phyloP scores from a whole-genome alignment of 108 stramenopile species.

The Parmales sp. region DNA sequence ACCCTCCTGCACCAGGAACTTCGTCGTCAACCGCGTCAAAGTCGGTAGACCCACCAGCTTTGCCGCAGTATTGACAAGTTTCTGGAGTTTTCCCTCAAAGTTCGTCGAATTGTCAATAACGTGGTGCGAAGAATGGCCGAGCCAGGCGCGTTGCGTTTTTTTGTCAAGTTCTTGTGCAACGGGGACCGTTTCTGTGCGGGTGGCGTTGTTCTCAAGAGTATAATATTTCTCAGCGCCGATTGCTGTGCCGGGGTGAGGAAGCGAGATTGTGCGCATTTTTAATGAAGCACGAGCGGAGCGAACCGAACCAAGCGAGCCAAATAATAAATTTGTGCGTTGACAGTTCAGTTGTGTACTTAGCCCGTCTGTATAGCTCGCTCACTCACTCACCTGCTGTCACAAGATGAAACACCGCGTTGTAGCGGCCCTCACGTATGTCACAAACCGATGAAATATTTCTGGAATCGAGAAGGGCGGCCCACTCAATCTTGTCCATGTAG shows the following conservation, averaged over 20 bases:
- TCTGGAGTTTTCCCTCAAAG: slow-evolving; percentile 73
- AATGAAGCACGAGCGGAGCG: too few species aligned
- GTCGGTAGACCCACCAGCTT: background rate
- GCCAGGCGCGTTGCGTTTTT: slow-evolving; percentile 65
- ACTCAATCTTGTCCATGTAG: slow-evolving; percentile 61
- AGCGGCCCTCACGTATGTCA: slow-evolving; percentile 68
- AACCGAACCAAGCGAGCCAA: too few species aligned
- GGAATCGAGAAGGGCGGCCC: slow-evolving; percentile 42
- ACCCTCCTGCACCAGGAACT: background rate
- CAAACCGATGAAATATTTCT: slow-evolving; percentile 38
- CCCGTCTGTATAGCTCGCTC: background rate
- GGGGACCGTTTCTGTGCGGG: slow-evolving; percentile 68
- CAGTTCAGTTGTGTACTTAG: background rate
- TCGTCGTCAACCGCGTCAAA: background rate
- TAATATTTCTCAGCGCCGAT: slow-evolving; percentile 65
- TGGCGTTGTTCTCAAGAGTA: slow-evolving; percentile 80
- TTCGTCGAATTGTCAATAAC: slow-evolving; percentile 66
- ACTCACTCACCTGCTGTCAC: slow-evolving; percentile 73
- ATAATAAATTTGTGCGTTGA: too few species aligned
- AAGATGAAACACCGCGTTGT: slow-evolving; percentile 88
- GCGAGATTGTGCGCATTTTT: too few species aligned
- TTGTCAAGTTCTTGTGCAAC: slow-evolving; percentile 60
- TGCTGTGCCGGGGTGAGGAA: too few species aligned
- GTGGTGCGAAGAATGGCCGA: slow-evolving; percentile 62
- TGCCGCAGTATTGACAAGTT: background rate